phyloP scores from a whole-genome alignment of 164 flowering plant genomes.

The Paratinospora sagittata region DNA sequence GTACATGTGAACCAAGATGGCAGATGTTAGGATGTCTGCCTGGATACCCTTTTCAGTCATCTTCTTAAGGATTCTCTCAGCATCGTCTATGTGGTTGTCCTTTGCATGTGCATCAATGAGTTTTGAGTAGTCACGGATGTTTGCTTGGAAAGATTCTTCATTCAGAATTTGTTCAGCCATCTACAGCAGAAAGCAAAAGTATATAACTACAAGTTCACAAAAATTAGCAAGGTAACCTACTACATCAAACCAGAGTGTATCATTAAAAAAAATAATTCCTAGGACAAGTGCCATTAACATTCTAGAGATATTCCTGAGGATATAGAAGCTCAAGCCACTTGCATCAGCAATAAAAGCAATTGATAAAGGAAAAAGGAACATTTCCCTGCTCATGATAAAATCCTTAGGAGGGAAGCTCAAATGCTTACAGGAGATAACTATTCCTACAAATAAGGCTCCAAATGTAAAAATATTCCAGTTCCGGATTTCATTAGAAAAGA shows the following conservation, averaged over 20 bases:
- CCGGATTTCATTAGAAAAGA: neutral
- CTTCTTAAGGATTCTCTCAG: conserved; percentile 69
- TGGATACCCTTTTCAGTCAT: conserved; percentile 68
- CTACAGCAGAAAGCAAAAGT: conserved; percentile 26
- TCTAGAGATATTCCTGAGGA: neutral
- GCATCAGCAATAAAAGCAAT: neutral
- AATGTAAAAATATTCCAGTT: neutral
- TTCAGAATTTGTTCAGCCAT: conserved; percentile 59
- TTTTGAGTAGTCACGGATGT: conserved; percentile 62
- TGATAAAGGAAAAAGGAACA: neutral
- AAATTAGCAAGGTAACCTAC: neutral
- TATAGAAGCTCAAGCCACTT: too few relatives aligned
- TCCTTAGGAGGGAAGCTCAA: neutral
- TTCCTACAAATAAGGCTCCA: neutral
- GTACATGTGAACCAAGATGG: conserved; percentile 64
- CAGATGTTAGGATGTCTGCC: conserved; percentile 52
- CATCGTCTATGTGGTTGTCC: conserved; percentile 56
- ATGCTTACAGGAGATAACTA: neutral
- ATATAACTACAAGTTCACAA: neutral
- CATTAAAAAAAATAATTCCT: neutral
- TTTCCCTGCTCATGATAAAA: neutral
- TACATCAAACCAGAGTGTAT: too few relatives aligned
- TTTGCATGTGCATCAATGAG: conserved; percentile 70
- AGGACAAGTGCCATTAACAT: neutral
- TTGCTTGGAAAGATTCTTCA: conserved; percentile 63